phyloP scores from a whole-genome alignment of 2,329 filamentous ascomycete genomes.

The Alternaria dauci region DNA sequence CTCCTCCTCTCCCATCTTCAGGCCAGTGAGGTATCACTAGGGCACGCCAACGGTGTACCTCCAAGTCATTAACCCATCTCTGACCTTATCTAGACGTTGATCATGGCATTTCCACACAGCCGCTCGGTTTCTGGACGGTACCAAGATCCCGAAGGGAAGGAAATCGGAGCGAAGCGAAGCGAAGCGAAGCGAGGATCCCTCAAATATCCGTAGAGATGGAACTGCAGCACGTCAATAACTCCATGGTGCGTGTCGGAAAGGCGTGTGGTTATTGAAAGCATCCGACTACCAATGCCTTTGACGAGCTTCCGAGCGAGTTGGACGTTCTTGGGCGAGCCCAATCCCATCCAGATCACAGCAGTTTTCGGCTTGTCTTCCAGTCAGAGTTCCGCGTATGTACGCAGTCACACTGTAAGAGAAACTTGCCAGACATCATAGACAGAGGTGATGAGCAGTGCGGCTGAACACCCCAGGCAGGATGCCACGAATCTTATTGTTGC shows the following conservation, averaged over 20 bases:
- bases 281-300: not conserved
- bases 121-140: not conserved
- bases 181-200: too few species aligned
- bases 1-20: not conserved
- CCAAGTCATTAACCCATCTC: not conserved
- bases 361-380: not conserved
- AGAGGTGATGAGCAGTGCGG: not conserved
- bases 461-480: not conserved
- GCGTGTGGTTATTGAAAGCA: not conserved
- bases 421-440: not conserved
- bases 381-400: not conserved
- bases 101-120: not conserved
- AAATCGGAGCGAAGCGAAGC: too few species aligned
- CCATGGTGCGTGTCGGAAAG: not conserved
- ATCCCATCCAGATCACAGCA: not conserved
- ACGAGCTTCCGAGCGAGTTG: not conserved
- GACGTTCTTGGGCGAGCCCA: not conserved
- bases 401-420: not conserved
- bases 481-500: not conserved
- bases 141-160: not conserved
- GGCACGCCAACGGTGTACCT: not conserved
- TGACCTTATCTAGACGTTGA: not conserved
- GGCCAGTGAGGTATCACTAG: not conserved
- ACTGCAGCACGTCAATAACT: not conserved
- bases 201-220: not conserved